Evolutionary conservation across 1,139 yeast genomes (phyloP).

Genomic region (Hemisphaericaspora lyxosophila): DNA sequence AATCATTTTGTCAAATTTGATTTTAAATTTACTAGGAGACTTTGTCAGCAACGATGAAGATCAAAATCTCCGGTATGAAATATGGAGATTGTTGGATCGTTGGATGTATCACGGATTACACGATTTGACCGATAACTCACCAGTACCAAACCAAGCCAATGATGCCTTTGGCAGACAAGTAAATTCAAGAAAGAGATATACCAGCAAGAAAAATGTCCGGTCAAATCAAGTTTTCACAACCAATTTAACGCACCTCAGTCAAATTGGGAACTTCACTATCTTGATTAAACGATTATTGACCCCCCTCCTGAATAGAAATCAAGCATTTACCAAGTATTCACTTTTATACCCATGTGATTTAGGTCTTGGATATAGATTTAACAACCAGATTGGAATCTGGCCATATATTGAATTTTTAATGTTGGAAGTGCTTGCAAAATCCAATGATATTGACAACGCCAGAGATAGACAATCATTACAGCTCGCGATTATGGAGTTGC

Average conservation of each 20-base stretch:
- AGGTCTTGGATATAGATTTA: constrained; percentile 57
- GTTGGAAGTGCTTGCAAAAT: constrained; percentile 59
- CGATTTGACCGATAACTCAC: constrained; percentile 16
- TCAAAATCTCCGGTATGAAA: constrained; percentile 37
- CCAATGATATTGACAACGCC: constrained; percentile 26
- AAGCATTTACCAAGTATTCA: constrained; percentile 37
- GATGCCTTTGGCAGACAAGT: constrained; percentile 9
- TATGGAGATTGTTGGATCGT: constrained; percentile 74
- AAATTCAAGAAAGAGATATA: constrained; percentile 19
- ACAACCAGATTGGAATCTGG: constrained; percentile 62
- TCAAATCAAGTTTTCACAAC: constrained; percentile 34
- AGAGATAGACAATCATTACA: constrained; percentile 52
- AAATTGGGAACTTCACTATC: constrained; percentile 61
- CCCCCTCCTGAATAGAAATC: constrained; percentile 22
- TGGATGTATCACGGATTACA: constrained; percentile 59
- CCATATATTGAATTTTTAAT: constrained; percentile 76
- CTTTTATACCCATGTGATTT: constrained; percentile 64
- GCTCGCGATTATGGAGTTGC: constrained; percentile 49
- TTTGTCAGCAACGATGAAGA: constrained; percentile 43
- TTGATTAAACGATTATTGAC: constrained; percentile 42
- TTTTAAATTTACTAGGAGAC: constrained; percentile 45
- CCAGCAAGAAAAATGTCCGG: constrained; percentile 29
- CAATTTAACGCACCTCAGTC: constrained; percentile 45
- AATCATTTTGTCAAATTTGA: constrained; percentile 33
- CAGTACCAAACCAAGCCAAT: constrained; percentile 5